Conservation (phyloP, 2,329 filamentous ascomycete species). For the Trichoderma afroharzianum region DNA sequence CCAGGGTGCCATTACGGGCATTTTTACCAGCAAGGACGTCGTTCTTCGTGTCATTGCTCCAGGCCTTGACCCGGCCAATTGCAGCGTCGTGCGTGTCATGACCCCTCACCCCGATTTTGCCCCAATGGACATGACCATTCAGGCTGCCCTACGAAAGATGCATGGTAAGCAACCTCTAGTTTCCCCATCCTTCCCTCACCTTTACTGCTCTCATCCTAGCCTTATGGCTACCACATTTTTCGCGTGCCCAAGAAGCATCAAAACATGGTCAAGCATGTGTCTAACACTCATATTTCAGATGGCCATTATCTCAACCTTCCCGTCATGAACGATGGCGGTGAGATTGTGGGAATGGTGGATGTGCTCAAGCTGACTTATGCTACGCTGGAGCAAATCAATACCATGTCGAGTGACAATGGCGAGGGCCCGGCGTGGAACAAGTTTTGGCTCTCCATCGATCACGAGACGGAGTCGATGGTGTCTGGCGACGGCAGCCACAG, state of each 20-base stretch:
- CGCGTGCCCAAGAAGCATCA: background rate
- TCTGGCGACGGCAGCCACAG: conserved; percentile 81
- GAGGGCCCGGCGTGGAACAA: conserved; percentile 99
- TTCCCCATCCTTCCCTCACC: background rate
- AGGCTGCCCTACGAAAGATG: conserved; percentile 97
- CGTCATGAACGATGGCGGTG: conserved; percentile 94
- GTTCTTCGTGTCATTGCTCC: conserved; percentile 97
- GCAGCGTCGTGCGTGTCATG: conserved; percentile 98
- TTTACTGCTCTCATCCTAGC: background rate
- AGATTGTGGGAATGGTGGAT: conserved; percentile 99
- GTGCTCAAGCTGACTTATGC: conserved; percentile 98
- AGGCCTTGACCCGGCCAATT: conserved; percentile 87
- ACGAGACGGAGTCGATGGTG: conserved; percentile 93
- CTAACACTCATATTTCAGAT: conserved; percentile 51
- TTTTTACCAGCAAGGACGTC: conserved; percentile 99
- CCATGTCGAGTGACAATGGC: conserved; percentile 81
- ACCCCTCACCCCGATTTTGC: conserved; percentile 98
- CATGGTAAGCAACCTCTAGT: conserved; percentile 63
- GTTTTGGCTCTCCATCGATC: conserved; percentile 95
- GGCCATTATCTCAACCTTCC: conserved; percentile 97
- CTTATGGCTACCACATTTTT: background rate
- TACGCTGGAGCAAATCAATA: conserved; percentile 95
- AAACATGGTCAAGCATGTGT: conserved; percentile 13
- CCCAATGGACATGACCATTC: conserved; percentile 98
- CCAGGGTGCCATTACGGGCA: conserved; percentile 94